Percentiles rank a stretch among this genome's conserved stretches.
Conservation (phyloP, 2,329 filamentous ascomycete species). For the Xylaria sp. region DNA sequence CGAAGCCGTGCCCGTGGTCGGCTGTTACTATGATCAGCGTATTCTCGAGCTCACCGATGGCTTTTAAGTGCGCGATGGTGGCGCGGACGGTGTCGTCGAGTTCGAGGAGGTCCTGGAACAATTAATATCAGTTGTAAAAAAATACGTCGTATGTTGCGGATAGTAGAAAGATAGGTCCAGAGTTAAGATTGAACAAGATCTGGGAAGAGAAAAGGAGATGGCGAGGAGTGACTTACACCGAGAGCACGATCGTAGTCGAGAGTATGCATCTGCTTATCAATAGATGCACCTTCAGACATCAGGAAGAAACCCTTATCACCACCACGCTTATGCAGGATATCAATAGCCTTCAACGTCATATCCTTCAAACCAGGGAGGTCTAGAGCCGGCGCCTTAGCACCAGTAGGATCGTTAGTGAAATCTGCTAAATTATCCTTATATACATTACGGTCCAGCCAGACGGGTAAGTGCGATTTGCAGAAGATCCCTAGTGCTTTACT, state of each 20-base stretch:
- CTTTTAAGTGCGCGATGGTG: conserved; percentile 72
- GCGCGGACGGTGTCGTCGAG: conserved; percentile 83
- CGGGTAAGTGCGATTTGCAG: conserved; percentile 74
- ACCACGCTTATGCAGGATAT: conserved; percentile 72
- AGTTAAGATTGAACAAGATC: no score
- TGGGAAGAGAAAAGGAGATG: neutral
- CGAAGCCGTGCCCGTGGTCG: conserved; percentile 90
- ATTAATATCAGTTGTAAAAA: neutral
- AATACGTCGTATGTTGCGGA: neutral
- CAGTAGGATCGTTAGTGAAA: conserved; percentile 72
- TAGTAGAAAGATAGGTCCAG: no score
- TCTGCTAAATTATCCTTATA: conserved; percentile 72
- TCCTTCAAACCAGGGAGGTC: conserved; percentile 86
- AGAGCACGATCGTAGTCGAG: conserved; percentile 87
- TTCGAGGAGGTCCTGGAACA: conserved; percentile 71
- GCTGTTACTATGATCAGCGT: conserved; percentile 82
- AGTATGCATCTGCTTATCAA: conserved; percentile 89
- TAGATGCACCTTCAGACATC: conserved; percentile 84
- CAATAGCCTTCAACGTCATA: conserved; percentile 87
- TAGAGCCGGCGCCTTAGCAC: conserved; percentile 65
- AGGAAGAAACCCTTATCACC: conserved; percentile 80
- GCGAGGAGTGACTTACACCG: conserved; percentile 48
- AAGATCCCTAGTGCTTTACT: conserved; percentile 79
- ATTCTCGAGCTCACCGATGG: conserved; percentile 70
- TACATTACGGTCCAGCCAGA: conserved; percentile 86